Evolutionary conservation across 1,284 basidiomycete species (phyloP), one percentile per base, ranked within the genome.

Genomic region (Fomitopsis pinicola): DNA sequence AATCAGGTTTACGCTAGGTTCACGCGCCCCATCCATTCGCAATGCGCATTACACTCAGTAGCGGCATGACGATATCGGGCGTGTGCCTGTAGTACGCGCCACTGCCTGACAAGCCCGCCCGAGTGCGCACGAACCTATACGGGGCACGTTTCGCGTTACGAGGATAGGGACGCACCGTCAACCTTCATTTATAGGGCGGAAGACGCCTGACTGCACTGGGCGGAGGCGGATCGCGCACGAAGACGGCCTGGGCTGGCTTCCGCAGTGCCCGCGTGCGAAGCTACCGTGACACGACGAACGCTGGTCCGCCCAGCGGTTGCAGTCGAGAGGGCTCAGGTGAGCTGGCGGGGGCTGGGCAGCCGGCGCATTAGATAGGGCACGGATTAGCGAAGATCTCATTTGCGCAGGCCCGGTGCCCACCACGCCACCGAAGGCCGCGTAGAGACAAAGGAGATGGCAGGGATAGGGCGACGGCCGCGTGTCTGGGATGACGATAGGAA

Each of bases 331-430:
- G 33, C 52, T 54, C 52, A 54, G 52, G 17, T 54, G 52, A 54
- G 52, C 52, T 15, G 35, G 52, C 35, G 22, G 33, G 33, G 52
- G 52, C 52, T 36, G 52, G 33, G 52, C 52, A 9, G 5, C 52
- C 52, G 52, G 52, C 52, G 52, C 52, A 35, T 35, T 33, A 54
- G 52, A 54, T 54, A 54, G 52, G 52, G 52, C 36, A 14, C 33
- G 52, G 52, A 54, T 54, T 54, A 38, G 52, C 36, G 52, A 54
- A 54, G 52, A 54, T 54, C 35, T 54, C 52, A 54, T 54, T 38
- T 54, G 52, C 52, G 52, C 52, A 54, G 52, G 52, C 52, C 52
- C 52, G 52, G 52, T 54, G 52, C 52, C 52, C 52, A 54, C 35
- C 33, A 7, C 35, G n/a, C 36, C 35, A 54, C 35, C 17, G 14